A percentile compares a stretch with the other conserved stretches of the same genome.
These are phyloP conservation scores for Cryphonectria parasitica DNA, from an alignment of 2,329 filamentous ascomycete species.

Conservation along the genomic window DNA sequence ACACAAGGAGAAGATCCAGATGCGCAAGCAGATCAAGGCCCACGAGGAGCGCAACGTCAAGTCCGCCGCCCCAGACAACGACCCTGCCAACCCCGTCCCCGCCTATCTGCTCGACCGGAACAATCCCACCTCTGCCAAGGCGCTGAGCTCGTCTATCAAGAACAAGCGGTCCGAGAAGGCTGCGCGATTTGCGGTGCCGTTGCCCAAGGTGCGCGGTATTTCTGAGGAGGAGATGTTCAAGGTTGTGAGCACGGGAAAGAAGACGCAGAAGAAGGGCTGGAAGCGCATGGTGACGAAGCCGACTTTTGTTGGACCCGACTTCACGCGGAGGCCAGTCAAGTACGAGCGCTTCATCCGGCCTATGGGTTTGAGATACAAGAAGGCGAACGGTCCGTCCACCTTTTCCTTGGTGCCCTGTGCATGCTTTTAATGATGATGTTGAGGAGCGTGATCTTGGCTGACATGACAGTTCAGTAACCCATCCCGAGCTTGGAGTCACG, in stretches of 20 bases:
- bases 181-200: conserved; percentile 86
- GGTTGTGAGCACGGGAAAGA: conserved; percentile 87
- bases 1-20: conserved; percentile 97
- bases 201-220: conserved; percentile 94
- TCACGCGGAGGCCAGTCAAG: conserved; percentile 84
- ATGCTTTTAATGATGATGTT: neutral
- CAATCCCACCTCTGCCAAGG: conserved; percentile 45
- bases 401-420: too few relatives aligned
- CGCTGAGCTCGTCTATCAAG: conserved; percentile 78
- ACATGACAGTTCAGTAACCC: conserved; percentile 54
- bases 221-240: conserved; percentile 96
- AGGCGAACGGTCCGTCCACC: conserved; percentile 32
- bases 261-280: conserved; percentile 77
- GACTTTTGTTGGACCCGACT: conserved; percentile 89
- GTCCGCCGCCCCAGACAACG: conserved; percentile 75
- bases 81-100: conserved; percentile 80
- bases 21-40: conserved; percentile 91
- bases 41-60: conserved; percentile 98
- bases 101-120: conserved; percentile 91
- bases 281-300: conserved; percentile 74
- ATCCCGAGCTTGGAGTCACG: conserved; percentile 82
- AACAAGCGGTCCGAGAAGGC: conserved; percentile 94
- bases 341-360: conserved; percentile 60
- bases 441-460: neutral
- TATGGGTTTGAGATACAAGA: conserved; percentile 56